Evolutionary conservation across 2,329 filamentous ascomycete genomes (phyloP).

Genomic region (Tolypocladium guangdongense): DNA sequence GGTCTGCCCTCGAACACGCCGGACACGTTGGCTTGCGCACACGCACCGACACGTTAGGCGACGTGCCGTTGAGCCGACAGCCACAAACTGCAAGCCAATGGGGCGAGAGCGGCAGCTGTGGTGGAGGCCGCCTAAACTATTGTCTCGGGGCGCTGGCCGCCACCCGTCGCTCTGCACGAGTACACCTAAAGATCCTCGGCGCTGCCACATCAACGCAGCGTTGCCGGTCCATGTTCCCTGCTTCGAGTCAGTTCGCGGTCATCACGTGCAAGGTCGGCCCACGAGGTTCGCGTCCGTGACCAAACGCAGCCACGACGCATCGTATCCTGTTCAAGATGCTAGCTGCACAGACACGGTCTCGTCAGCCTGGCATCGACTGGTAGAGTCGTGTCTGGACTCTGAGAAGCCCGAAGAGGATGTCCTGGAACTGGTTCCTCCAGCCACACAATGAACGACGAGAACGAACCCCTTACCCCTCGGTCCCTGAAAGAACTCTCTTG

Average conservation of each 20-base stretch:
- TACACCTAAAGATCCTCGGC: neutral
- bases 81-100: neutral
- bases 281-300: neutral
- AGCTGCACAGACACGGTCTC: neutral
- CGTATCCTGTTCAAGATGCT: neutral
- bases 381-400: neutral
- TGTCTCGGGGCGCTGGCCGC: neutral
- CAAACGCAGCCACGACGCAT: neutral
- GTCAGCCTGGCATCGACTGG: neutral
- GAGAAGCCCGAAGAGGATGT: neutral
- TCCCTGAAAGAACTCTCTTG: neutral
- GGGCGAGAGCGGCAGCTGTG: neutral
- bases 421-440: no score
- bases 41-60: no score
- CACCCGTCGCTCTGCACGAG: no score
- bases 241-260: neutral
- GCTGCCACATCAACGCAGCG: neutral
- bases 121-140: neutral
- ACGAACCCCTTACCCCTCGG: neutral
- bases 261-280: neutral
- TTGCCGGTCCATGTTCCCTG: neutral
- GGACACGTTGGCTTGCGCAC: no score
- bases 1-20: neutral
- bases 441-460: neutral
- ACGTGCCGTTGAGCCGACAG: neutral